phyloP scores from a whole-genome alignment of 306 rosid genomes.

The Senna tora region DNA sequence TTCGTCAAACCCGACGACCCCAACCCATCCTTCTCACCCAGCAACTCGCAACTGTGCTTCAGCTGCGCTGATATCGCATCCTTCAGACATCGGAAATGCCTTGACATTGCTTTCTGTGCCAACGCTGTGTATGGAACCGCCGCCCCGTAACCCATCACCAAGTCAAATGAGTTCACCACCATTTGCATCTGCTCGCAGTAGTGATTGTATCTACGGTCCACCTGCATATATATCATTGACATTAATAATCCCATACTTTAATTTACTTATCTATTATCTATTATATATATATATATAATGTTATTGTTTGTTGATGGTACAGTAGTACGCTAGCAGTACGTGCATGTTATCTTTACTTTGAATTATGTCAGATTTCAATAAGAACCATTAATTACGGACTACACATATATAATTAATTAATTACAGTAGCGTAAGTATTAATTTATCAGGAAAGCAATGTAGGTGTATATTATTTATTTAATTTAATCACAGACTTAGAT shows the following conservation, averaged over 20 bases:
- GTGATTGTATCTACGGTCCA: slow-evolving; percentile 88
- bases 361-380: neutral
- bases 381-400: slow-evolving; percentile 20
- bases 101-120: slow-evolving; percentile 95
- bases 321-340: neutral
- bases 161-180: slow-evolving; percentile 91
- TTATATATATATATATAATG: neutral
- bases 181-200: slow-evolving; percentile 97
- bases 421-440: slow-evolving; percentile 11
- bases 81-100: slow-evolving; percentile 93
- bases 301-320: neutral
- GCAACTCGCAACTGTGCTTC: slow-evolving; percentile 73
- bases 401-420: neutral
- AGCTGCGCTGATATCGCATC: slow-evolving; percentile 73
- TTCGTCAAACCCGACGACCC: slow-evolving; percentile 79
- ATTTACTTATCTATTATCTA: too few relatives aligned
- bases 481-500: neutral
- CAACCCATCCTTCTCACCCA: slow-evolving; percentile 88
- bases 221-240: too few relatives aligned
- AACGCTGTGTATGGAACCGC: slow-evolving; percentile 93
- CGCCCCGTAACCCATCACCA: slow-evolving; percentile 91
- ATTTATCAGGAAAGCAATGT: slow-evolving; percentile 29
- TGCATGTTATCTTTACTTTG: slow-evolving; percentile 31
- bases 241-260: too few relatives aligned
- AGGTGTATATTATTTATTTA: neutral